Base-by-base conservation (phyloP, 2,329 filamentous ascomycete genomes). In the Aureobasidium lini region DNA sequence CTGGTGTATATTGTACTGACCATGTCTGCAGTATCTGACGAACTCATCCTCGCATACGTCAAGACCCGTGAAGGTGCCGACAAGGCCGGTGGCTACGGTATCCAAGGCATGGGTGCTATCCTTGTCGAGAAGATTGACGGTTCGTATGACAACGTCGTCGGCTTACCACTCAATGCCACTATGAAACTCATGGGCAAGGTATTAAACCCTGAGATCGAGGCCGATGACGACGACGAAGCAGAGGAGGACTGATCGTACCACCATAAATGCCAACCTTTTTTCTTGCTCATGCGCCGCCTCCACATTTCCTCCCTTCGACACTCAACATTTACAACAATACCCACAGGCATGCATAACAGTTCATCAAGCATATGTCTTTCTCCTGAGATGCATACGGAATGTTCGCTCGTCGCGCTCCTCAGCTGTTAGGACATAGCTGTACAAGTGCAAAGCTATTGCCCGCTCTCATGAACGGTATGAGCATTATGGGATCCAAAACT, bases 31-130 rank as follows among this genome's bases (percentile, higher is more conserved):
- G 79, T 86, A 4, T 84, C 84, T 13, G 93, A 99, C 75, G 91
- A 95, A 61, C 82, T 96, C 65, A 86, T 97, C 61, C 78, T 90
- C 66, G 83, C 82, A 57, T 92, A 92, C 70, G 87, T 92, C 60
- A 82, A 80, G 69, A 96, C 93, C 23, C 81, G 93, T 59, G 94
- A 99, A 77, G 94, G 94, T 1, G 91, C 85, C 10, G 94, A 97
- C 73, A 99, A 97, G 79, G 94, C 94, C 0, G 94, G 94, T 2
- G 94, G 94, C 0, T 99, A 99, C 73, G 94, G 90, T 1, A 83
- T 99, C 57, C 94, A 99, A 74, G 94, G 93, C 0, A 78, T 93
- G 10, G 94, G 89, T 1, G 87, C 89, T 8, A 85, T 96, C 71
- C 74, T 99, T 60, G 85, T 99, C 11, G 91, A 96, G 72, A 87